Evolutionary conservation across 2,329 filamentous ascomycete genomes (phyloP), one percentile per base, ranked within the genome.

Genomic region (Penicillium sp.): DNA sequence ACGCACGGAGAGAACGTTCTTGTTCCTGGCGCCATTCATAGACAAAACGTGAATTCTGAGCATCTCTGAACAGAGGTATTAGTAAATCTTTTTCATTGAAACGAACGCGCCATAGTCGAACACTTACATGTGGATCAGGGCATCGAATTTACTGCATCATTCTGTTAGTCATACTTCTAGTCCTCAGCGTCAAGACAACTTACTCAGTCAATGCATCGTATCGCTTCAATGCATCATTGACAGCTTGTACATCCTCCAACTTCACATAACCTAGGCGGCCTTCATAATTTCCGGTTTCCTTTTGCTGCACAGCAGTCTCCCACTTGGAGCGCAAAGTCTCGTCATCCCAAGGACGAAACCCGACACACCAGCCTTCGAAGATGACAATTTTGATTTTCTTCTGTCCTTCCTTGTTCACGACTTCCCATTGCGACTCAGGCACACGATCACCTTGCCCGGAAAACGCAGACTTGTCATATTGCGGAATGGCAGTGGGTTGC

Each of bases 331-430:
- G 81, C 3, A 86, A 72, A 27, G 81, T 80, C 4, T 85, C 72
- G 5, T 82, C 79, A n/a, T 77, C 66, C 13, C 93, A 74, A 0
- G 88, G 75, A 6, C 87, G 85, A 76, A 96, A 96, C 3, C 92
- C 93, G 13, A 96, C 86, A 72, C 89, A 95, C 93, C 92, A 96
- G 19, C 93, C 92, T 74, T 97, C 92, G 62, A 96, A 87, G 51
- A 96, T 85, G 23, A 96, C 82, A 7, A 93, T 85, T 51, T 83
- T 80, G 2, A 85, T 67, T 42, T 66, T 72, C 10, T 67, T 51
- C 31, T 75, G 58, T 1, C 64, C 71, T 3, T 75, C 57, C 23
- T 57, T 55, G 57, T 81, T 81, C 27, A 80, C 73, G 25, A 83
- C 75, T 26, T 81, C 76, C 90, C 92, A 96, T 47, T 81, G 69